A percentile compares a stretch with the other conserved stretches of the same genome.
These are phyloP conservation scores for Gnetum montanum DNA, from an alignment of 75 land plant genomes.

Conservation along the genomic window DNA sequence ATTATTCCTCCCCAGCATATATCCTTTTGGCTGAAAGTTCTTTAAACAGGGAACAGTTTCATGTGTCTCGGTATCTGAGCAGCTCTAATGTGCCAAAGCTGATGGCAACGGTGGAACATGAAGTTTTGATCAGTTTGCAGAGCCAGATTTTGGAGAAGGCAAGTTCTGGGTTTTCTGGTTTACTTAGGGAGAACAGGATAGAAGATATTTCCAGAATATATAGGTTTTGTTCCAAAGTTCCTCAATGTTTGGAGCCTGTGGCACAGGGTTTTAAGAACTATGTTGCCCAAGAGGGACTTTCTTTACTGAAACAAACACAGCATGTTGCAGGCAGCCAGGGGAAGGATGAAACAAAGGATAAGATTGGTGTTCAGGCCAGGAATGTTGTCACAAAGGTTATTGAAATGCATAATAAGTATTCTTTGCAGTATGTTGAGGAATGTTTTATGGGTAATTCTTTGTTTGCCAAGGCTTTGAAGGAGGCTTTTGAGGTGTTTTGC, in stretches of 20 bases:
- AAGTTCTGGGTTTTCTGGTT: slow-evolving; percentile 77
- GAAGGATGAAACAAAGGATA: slow-evolving; percentile 54
- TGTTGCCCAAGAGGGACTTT: slow-evolving; percentile 74
- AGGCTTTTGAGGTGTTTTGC: slow-evolving; percentile 86
- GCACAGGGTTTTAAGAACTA: slow-evolving; percentile 75
- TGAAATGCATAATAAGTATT: slow-evolving; percentile 84
- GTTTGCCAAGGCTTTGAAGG: slow-evolving; percentile 78
- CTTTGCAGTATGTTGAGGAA: slow-evolving; percentile 62
- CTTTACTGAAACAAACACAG: slow-evolving; percentile 79
- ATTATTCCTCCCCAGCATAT: slow-evolving; percentile 86
- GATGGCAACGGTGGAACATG: slow-evolving; percentile 81
- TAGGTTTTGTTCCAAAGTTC: slow-evolving; percentile 56
- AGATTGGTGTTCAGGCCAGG: not conserved
- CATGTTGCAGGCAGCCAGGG: slow-evolving; percentile 26
- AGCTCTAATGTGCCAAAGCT: slow-evolving; percentile 73
- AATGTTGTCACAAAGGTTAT: slow-evolving; percentile 58
- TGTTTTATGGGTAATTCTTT: slow-evolving; percentile 64
- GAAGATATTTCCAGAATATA: slow-evolving; percentile 84
- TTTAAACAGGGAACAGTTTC: slow-evolving; percentile 67
- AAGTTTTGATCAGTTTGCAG: slow-evolving; percentile 54
- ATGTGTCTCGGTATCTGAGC: slow-evolving; percentile 70
- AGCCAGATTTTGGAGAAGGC: slow-evolving; percentile 75
- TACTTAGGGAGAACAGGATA: slow-evolving; percentile 82
- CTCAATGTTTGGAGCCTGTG: slow-evolving; percentile 63
- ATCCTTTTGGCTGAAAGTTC: slow-evolving; percentile 84